These are phyloP conservation scores for Leishmania guyanensis DNA, from an alignment of 208 protist genomes.

Conservation along the genomic window DNA sequence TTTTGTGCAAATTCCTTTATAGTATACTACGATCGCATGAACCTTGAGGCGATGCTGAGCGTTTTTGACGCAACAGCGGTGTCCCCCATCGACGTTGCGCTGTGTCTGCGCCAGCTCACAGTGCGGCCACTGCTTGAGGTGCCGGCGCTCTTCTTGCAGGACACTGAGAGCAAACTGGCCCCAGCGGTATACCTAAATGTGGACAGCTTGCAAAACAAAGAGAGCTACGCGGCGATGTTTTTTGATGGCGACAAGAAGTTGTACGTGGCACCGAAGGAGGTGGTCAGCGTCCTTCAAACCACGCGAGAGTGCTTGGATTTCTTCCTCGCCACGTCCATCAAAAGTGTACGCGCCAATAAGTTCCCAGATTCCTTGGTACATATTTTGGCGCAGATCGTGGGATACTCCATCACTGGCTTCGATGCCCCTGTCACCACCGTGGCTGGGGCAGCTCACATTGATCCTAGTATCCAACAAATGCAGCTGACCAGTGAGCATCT, in stretches of 20 bases:
- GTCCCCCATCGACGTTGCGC: slow-evolving; percentile 65
- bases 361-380: slow-evolving; percentile 70
- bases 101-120: slow-evolving; percentile 79
- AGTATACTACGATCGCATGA: slow-evolving; percentile 83
- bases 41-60: slow-evolving; percentile 72
- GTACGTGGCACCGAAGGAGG: slow-evolving; percentile 55
- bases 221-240: slow-evolving; percentile 61
- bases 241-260: slow-evolving; percentile 88
- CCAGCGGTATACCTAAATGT: slow-evolving; percentile 46
- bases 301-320: slow-evolving; percentile 86
- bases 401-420: slow-evolving; percentile 50
- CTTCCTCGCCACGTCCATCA: slow-evolving; percentile 83
- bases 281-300: slow-evolving; percentile 57
- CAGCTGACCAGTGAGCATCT: slow-evolving; percentile 25
- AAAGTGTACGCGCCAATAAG: slow-evolving; percentile 63
- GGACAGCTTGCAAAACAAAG: slow-evolving; percentile 40
- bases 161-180: slow-evolving; percentile 63
- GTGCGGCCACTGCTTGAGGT: slow-evolving; percentile 57
- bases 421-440: slow-evolving; percentile 1
- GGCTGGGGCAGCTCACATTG: slow-evolving; percentile 7
- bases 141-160: slow-evolving; percentile 50
- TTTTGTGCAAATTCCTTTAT: slow-evolving; percentile 58
- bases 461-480: slow-evolving; percentile 24
- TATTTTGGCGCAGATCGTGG: slow-evolving; percentile 58
- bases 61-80: slow-evolving; percentile 76